A percentile compares a stretch with the other conserved stretches of the same genome.
Conservation (phyloP, 306 rosid genomes). For the Arachis stenosperma region DNA sequence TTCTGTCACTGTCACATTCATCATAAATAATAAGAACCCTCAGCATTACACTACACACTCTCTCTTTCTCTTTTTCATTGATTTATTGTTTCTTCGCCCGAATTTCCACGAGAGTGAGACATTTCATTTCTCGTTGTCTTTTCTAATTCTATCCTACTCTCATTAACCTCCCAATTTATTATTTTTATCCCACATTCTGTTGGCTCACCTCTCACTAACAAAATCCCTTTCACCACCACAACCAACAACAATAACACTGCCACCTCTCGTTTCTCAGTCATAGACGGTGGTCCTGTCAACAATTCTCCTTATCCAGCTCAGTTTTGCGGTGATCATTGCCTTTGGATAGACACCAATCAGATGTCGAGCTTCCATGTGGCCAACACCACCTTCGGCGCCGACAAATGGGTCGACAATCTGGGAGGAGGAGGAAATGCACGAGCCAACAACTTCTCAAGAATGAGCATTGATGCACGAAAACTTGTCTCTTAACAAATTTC, state of each 20-base stretch:
- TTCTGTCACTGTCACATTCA: neutral
- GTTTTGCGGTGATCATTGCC: conserved; percentile 23
- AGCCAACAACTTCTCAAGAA: conserved; percentile 39
- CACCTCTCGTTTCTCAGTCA: no score
- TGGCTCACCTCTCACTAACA: no score
- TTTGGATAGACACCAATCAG: conserved; percentile 20
- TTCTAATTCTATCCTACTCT: neutral
- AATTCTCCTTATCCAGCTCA: conserved; percentile 36
- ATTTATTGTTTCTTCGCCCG: neutral
- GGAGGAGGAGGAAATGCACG: conserved; percentile 9
- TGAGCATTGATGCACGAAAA: conserved; percentile 18
- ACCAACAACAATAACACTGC: no score
- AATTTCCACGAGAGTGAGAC: neutral
- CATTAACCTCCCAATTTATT: no score
- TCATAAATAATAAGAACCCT: neutral
- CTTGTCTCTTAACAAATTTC: no score
- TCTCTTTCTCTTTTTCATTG: neutral
- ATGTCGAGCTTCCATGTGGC: neutral
- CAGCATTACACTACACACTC: neutral
- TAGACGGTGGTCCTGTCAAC: neutral
- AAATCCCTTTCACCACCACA: no score
- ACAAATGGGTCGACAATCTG: conserved; percentile 39
- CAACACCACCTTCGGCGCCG: no score
- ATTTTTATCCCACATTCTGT: no score
- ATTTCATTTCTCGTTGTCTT: neutral